A percentile compares a stretch with the other conserved stretches of the same genome.
These are phyloP conservation scores for Pyrenochaeta sp. DNA, from an alignment of 2,329 filamentous ascomycete genomes.

Conservation along the genomic window DNA sequence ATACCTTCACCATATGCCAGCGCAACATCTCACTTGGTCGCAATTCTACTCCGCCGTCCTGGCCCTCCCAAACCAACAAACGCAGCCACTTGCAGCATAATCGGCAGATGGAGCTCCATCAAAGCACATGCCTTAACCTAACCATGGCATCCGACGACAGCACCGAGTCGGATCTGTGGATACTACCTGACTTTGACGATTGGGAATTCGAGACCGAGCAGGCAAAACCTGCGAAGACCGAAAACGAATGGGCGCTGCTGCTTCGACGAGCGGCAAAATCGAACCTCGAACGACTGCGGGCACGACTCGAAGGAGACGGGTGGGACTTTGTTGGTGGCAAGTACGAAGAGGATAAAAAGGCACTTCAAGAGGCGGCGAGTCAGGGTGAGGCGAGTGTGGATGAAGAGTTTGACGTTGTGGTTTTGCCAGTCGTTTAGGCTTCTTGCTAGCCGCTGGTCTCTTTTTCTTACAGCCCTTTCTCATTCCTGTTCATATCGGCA, in stretches of 20 bases:
- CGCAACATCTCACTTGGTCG: constrained; percentile 14
- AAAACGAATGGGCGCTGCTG: constrained; percentile 25
- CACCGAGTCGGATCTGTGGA: constrained; percentile 41
- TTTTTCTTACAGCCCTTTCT: not conserved
- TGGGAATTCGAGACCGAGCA: constrained; percentile 31
- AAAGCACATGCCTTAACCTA: constrained; percentile 37
- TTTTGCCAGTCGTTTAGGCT: constrained; percentile 25
- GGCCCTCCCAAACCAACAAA: constrained; percentile 22
- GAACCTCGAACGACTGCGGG: constrained; percentile 40
- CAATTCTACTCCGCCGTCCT: constrained; percentile 16
- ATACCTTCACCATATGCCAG: constrained; percentile 4
- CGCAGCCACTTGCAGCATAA: constrained; percentile 10
- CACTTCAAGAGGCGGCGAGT: constrained; percentile 17
- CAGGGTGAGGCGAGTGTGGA: constrained; percentile 41
- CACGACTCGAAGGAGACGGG: constrained; percentile 42
- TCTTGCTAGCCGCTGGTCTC: constrained; percentile 11
- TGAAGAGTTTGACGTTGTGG: constrained; percentile 47
- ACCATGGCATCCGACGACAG: constrained; percentile 11
- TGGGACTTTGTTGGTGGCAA: constrained; percentile 45
- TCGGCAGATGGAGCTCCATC: constrained; percentile 26
- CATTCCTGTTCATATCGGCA: not conserved
- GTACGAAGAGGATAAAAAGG: constrained; percentile 35
- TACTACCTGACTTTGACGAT: constrained; percentile 43
- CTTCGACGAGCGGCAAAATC: constrained; percentile 37
- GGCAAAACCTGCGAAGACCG: constrained; percentile 3